Evolutionary conservation across 306 rosid species (phyloP).

Genomic region (Gastrolobium villosum): DNA sequence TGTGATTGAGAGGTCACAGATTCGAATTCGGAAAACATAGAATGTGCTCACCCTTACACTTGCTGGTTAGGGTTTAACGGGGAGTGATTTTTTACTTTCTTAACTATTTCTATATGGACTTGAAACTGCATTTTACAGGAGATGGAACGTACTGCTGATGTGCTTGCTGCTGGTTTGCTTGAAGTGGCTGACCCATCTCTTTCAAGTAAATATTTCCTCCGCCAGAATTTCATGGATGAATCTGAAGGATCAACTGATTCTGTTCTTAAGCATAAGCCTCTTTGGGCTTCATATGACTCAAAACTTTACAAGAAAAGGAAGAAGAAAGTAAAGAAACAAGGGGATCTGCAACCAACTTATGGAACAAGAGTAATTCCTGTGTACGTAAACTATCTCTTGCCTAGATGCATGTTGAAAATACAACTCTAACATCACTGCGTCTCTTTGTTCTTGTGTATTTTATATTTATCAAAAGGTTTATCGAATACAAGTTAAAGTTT

Average conservation of each 20-base stretch:
- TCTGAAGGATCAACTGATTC: slow-evolving; percentile 74
- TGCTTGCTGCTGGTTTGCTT: slow-evolving; percentile 99
- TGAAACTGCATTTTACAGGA: slow-evolving; percentile 67
- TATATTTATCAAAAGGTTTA: slow-evolving; percentile 20
- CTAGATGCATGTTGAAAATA: slow-evolving; percentile 37
- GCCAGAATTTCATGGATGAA: slow-evolving; percentile 90
- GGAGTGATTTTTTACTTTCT: background rate
- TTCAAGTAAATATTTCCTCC: slow-evolving; percentile 87
- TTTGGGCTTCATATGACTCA: slow-evolving; percentile 86
- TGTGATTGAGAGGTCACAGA: no score
- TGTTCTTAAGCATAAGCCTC: slow-evolving; percentile 93
- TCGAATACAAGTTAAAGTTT: slow-evolving; percentile 22
- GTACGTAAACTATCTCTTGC: slow-evolving; percentile 66
- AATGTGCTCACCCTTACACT: no score
- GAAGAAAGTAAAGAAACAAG: slow-evolving; percentile 71
- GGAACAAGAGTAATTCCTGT: slow-evolving; percentile 99
- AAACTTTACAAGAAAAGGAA: slow-evolving; percentile 66
- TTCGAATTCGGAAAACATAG: no score
- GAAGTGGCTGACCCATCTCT: slow-evolving; percentile 96
- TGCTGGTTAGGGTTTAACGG: no score
- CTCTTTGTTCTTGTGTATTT: slow-evolving; percentile 11
- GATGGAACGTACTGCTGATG: slow-evolving; percentile 96
- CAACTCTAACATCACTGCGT: background rate
- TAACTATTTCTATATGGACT: slow-evolving; percentile 12
- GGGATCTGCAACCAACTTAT: slow-evolving; percentile 83